Percentiles rank a stretch among this genome's conserved stretches.
Evolutionary conservation across 2,329 filamentous ascomycete genomes (phyloP).

Genomic region (Sclerotinia glacialis): DNA sequence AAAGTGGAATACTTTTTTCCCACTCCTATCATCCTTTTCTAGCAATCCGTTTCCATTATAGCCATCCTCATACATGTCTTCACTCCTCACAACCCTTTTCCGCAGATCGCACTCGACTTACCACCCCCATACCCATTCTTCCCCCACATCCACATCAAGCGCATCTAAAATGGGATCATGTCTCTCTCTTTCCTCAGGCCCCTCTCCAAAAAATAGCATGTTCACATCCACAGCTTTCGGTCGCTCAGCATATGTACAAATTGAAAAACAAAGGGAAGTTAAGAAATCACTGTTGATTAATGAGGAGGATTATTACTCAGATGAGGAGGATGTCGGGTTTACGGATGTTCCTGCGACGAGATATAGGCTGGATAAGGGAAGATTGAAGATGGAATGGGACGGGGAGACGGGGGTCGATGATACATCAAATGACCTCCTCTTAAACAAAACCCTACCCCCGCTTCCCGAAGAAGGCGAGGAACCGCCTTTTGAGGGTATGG

Average conservation of each 20-base stretch:
- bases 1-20: neutral
- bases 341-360: neutral
- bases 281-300: neutral
- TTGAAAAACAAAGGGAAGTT: constrained; percentile 8
- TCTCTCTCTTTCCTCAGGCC: neutral
- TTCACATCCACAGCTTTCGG: constrained; percentile 19
- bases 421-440: neutral
- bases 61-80: constrained; percentile 10
- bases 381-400: neutral
- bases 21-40: neutral
- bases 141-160: neutral
- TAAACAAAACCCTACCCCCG: neutral
- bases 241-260: neutral
- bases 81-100: constrained; percentile 1
- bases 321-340: constrained; percentile 9
- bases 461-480: constrained; percentile 7
- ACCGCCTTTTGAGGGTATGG: constrained; percentile 14
- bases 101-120: neutral
- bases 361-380: neutral
- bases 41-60: neutral
- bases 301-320: constrained; percentile 12
- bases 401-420: neutral
- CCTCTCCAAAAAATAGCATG: neutral
- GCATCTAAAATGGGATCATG: constrained; percentile 18
- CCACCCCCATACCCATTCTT: neutral